These are phyloP conservation scores for Polytolypa hystricis DNA, from an alignment of 2,329 filamentous ascomycete genomes.

Conservation along the genomic window DNA sequence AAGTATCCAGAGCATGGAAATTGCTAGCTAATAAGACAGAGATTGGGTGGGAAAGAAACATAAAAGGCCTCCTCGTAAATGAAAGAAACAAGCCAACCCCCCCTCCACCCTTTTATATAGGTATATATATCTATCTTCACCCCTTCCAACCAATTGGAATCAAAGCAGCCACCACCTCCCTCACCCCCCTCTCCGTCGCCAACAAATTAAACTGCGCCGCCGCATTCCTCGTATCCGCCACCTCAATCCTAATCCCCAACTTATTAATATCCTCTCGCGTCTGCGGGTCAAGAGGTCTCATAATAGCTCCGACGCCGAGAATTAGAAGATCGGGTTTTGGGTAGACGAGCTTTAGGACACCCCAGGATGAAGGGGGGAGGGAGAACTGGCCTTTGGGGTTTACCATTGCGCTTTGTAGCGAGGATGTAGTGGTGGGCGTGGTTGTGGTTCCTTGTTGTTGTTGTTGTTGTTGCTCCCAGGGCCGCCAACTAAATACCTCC, in stretches of 20 bases:
- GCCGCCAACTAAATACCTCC: conserved; percentile 80
- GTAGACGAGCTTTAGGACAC: conserved; percentile 66
- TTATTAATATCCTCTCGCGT: conserved; percentile 61
- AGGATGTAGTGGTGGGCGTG: too few species aligned
- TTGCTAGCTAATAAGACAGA: too few species aligned
- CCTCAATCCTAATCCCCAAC: conserved; percentile 74
- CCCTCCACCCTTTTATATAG: too few species aligned
- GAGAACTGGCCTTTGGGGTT: conserved; percentile 78
- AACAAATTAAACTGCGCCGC: conserved; percentile 89
- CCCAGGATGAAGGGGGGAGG: conserved; percentile 58
- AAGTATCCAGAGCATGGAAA: too few species aligned
- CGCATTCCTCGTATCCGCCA: conserved; percentile 87
- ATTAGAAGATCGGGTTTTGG: conserved; percentile 86
- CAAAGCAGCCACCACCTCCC: conserved; percentile 75
- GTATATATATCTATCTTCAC: too few species aligned
- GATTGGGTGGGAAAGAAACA: too few species aligned
- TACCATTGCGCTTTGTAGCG: conserved; percentile 46
- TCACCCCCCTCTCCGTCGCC: conserved; percentile 82
- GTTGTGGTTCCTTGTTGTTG: conserved; percentile 21
- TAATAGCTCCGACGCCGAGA: conserved; percentile 68
- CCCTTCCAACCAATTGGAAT: conserved; percentile 74
- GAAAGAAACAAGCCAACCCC: too few species aligned
- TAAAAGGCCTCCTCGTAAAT: too few species aligned
- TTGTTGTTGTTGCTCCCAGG: conserved; percentile 50
- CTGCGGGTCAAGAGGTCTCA: conserved; percentile 64